phyloP scores from a whole-genome alignment of 768 basidiomycete genomes.

The Postia placenta region DNA sequence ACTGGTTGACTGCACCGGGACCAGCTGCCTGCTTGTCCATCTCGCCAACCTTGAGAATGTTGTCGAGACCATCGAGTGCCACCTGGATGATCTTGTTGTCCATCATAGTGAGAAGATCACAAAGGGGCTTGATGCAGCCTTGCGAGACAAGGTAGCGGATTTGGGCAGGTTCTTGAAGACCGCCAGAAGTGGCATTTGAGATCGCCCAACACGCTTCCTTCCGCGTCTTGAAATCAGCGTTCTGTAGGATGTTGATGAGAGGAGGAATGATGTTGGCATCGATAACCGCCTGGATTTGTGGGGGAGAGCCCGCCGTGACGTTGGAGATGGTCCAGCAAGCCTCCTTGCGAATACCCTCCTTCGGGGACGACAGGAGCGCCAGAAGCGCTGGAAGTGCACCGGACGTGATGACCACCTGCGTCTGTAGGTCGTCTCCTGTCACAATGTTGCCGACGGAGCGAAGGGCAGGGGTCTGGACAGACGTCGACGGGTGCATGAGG shows the following conservation, averaged over 20 bases:
- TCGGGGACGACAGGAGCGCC: conserved; percentile 88
- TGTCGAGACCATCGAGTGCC: conserved; percentile 95
- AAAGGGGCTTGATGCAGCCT: conserved; percentile 98
- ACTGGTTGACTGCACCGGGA: conserved; percentile 83
- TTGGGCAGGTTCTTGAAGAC: conserved; percentile 91
- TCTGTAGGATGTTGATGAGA: conserved; percentile 94
- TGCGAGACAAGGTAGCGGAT: conserved; percentile 97
- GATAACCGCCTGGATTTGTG: conserved; percentile 95
- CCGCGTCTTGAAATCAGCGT: conserved; percentile 98
- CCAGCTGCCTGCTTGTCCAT: conserved; percentile 82
- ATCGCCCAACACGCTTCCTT: conserved; percentile 99
- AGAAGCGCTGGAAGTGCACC: conserved; percentile 94
- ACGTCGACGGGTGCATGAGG: conserved; percentile 89
- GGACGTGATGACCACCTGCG: conserved; percentile 97
- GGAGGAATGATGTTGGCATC: conserved; percentile 98
- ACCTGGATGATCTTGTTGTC: conserved; percentile 99
- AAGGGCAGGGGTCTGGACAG: conserved; percentile 96
- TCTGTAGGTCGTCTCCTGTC: conserved; percentile 98
- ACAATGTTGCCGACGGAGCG: conserved; percentile 99
- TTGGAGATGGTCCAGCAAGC: conserved; percentile 99
- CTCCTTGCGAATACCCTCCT: conserved; percentile 98
- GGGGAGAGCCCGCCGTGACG: conserved; percentile 93
- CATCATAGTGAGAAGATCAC: conserved; percentile 95
- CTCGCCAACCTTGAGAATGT: conserved; percentile 97
- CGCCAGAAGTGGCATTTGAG: conserved; percentile 97